phyloP scores from a whole-genome alignment of 2,329 filamentous ascomycete species.

The Ambrosiella beaveri region DNA sequence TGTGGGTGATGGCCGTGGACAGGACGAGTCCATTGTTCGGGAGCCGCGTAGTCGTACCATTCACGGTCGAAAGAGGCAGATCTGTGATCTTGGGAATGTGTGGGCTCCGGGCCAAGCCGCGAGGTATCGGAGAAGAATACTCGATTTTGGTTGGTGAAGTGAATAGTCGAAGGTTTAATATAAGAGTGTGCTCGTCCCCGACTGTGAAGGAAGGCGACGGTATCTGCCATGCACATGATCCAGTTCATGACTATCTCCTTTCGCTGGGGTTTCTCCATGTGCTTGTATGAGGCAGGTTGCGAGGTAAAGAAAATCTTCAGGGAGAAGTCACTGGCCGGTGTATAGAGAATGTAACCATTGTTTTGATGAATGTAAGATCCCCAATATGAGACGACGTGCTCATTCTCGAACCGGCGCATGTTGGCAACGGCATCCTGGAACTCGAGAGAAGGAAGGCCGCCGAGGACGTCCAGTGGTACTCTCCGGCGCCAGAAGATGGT shows the following conservation, averaged over 20 bases:
- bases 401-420: constrained; percentile 42
- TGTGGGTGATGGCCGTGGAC: constrained; percentile 17
- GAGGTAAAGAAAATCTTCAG: constrained; percentile 50
- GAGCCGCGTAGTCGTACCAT: constrained; percentile 54
- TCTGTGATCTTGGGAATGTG: constrained; percentile 26
- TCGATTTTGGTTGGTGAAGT: constrained; percentile 46
- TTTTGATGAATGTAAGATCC: constrained; percentile 51
- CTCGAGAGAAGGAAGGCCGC: constrained; percentile 31
- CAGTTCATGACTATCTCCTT: constrained; percentile 49
- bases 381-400: constrained; percentile 54
- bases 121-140: constrained; percentile 47
- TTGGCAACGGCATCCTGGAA: constrained; percentile 45
- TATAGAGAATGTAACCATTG: constrained; percentile 47
- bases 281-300: constrained; percentile 44
- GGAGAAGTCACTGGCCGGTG: constrained; percentile 47
- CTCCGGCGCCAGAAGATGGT: constrained; percentile 39
- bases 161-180: constrained; percentile 53
- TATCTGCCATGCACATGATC: constrained; percentile 57
- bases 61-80: constrained; percentile 44
- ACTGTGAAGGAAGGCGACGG: constrained; percentile 49
- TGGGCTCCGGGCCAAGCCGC: constrained; percentile 27
- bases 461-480: constrained; percentile 25
- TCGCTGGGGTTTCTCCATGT: constrained; percentile 40
- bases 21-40: constrained; percentile 42
- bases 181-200: constrained; percentile 46